Base-by-base conservation (phyloP, 805 yeast genomes). In the Kluyveromyces dobzhanskii region DNA sequence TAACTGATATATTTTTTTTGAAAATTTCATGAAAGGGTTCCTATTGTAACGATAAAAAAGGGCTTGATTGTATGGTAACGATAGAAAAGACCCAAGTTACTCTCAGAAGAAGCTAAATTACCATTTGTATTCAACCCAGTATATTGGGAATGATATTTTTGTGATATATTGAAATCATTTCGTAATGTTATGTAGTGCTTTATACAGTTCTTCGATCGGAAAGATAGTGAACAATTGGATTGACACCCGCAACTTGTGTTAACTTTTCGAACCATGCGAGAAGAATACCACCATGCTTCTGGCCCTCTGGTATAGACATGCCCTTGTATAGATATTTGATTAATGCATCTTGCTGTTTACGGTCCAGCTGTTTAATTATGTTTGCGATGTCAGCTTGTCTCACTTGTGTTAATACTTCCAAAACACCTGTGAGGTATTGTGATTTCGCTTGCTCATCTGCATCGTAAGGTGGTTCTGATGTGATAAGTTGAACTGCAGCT, bases 241-340 rank as follows among this genome's bases (percentile, higher is more conserved):
- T 95, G 56, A 82, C 79, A 14, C 97, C 97, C 12, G 88, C 76
- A 16, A 75, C 65, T 44, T 82, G 94, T 27, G 85, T 79, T 14
- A 90, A 75, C 63, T 86, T 87, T 50, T 90, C 97, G 57, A 81
- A 85, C 98, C 98, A 92, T 24, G 81, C 76, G 50, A 92, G 73
- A 49, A 92, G 61, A 34, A 80, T 70, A 34, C 95, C 95, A 14
- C 96, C 95, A 46, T 80, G 86, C 51, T 81, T 84, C 47, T 85
- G 85, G 9, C 92, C 88, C 48, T 76, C 78, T 23, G 79, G 72
- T 9, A 79, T 64, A 32, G 78, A 67, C 95, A 92, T 86, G 23
- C 86, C 86, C 53, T 80, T 81, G 64, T 88, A 92, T 39, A 92
- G 66, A 58, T 83, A 85, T 59, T 92, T 92, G 33, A 87, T 69